Base-by-base conservation (phyloP, 2,329 filamentous ascomycete genomes). In the Drechslerella coelobrocha region DNA sequence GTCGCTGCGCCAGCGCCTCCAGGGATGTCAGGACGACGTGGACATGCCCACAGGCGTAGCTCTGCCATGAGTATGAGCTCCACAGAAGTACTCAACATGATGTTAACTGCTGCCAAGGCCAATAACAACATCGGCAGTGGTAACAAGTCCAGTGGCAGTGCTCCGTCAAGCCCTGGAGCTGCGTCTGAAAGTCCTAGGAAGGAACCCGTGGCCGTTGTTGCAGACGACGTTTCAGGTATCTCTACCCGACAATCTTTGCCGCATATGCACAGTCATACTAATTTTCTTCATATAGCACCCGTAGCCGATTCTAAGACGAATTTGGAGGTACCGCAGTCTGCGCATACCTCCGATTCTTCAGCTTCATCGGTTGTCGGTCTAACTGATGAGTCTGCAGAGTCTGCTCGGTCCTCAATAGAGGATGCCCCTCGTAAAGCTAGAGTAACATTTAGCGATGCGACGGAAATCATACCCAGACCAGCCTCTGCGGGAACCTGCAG, bases 401-500 rank as follows among this genome's bases (percentile, higher is more conserved):
- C 68, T 23, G 61, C 68, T 34, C 61, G 68, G 50, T 61, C 68
- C 14, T 72, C 68, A 7, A 60, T 66, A 27, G 68, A 72, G 19
- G 68, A 72, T 26, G 52, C 56, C 41, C 68, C 68, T 37, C 69
- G 71, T 19, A 74, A 66, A 68, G 84, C 87, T 43, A 83, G 89
- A 10, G 91, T 96, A 48, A 90, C 89, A 0, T 96, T 96, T 76
- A 91, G 90, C 0, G 91, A 95, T 73, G 89, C 86, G 9, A 83
- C 95, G 26, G 90, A 95, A 78, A 92, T 89, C 73, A 92, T 92
- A 75, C 89, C 89, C 3, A 85, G 91, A 9, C 92, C 92, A 0
- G 80, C 95, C 17, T 96, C 92, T 1, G 87, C 95, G 12, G 96
- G 91, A 0, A 91, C 90, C 0, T 88, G 91, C 48, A 92, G 88